Base-by-base conservation (phyloP, 108 stramenopile species). In the Discostella stelligeroides region DNA sequence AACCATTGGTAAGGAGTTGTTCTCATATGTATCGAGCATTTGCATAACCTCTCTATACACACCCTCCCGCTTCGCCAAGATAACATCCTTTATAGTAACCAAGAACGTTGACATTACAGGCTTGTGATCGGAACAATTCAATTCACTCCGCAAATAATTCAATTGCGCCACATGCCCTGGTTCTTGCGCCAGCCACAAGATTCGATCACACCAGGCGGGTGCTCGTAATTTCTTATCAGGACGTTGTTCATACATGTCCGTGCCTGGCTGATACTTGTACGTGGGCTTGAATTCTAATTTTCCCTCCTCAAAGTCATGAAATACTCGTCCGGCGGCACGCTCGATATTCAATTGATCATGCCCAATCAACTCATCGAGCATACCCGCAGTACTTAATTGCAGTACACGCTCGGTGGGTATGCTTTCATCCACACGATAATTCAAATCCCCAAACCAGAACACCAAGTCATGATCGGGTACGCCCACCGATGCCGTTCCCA, bases 171-270 rank as follows among this genome's bases (percentile, higher is more conserved):
- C 94, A 62, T 92, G 86, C 14, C 65, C 78, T 8, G 85, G 84
- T 24, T 97, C 93, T 63, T 96, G 91, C 24, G 86, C 85, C 56
- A 88, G 68, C 97, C 98, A 99, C 28, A 99, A 80, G 49, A 99
- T 85, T 29, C 99, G 97, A 75, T 99, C 99, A 68, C 99, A 99
- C 97, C 98, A 99, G 13, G 99, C 99, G 8, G 99, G 99, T 7
- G 98, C 98, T n/a, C 99, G 89, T 24, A 96, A 57, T 59, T 99
- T 99, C 80, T 99, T 99, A 30, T 99, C 98, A 0, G 98, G 97
- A 6, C 99, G 84, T 38, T 92, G 84, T 53, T 99, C 99, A 62
- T 95, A 99, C 14, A 70, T 43, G 65, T 96, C 88, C 17, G 97
- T 98, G 14, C 98, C 98, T 1, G 98, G 96, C 69, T 98, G 95